Conservation (phyloP, 2,329 filamentous ascomycete species). For the Phyllosticta citriasiana region DNA sequence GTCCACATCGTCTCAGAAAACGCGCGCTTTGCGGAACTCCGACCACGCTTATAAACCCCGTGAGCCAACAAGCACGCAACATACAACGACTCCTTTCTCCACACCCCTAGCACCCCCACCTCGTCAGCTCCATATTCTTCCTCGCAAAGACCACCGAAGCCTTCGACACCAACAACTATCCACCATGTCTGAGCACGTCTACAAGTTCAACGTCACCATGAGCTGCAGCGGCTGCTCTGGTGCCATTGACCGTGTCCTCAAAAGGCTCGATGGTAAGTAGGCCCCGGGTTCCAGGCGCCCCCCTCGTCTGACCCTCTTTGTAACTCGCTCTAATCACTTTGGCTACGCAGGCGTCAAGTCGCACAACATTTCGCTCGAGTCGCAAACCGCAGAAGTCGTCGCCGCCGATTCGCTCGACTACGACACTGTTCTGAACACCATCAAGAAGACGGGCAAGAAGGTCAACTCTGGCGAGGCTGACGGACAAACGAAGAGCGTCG, state of each 20-base stretch:
- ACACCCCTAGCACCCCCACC: neutral
- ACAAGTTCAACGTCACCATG: constrained; percentile 95
- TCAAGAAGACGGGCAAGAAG: constrained; percentile 92
- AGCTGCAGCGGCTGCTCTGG: constrained; percentile 83
- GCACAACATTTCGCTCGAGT: constrained; percentile 79
- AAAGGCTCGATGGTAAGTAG: constrained; percentile 73
- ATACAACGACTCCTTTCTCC: neutral
- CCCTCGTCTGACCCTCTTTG: neutral
- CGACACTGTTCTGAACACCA: constrained; percentile 73
- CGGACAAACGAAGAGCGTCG: constrained; percentile 30
- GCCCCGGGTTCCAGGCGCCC: constrained; percentile 1
- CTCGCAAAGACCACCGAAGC: neutral
- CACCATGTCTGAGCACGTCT: constrained; percentile 68
- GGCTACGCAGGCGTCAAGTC: constrained; percentile 63
- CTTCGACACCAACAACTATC: neutral
- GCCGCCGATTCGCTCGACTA: constrained; percentile 62
- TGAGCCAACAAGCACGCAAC: neutral
- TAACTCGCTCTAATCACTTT: neutral
- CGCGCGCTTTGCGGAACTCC: neutral
- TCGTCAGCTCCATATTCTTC: neutral
- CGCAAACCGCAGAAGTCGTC: constrained; percentile 69
- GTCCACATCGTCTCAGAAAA: neutral
- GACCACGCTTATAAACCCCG: neutral
- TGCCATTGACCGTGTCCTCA: constrained; percentile 82
- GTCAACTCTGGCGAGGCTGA: constrained; percentile 69